Evolutionary conservation across 164 flowering plant genomes (phyloP), one percentile per base, ranked within the genome.

Genomic region (Chimonanthus praecox): DNA sequence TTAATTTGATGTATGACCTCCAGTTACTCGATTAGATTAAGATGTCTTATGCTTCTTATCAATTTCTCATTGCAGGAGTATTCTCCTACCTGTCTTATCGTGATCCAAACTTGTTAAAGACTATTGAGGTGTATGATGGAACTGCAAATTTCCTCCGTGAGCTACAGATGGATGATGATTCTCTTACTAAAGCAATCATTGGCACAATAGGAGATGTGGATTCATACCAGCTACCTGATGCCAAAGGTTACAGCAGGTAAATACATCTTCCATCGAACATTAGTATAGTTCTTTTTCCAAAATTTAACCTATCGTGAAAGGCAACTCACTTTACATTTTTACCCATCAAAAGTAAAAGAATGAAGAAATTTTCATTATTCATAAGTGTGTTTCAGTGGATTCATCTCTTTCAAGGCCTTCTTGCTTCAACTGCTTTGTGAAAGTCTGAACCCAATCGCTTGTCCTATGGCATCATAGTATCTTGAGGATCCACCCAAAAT

Each of bases 161-260:
- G 69, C 78, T 96, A 74, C 93, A 92, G 67, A 83, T 96, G 89
- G 99, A 94, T 80, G 82, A 87, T 74, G 98, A 92, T 72, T 79
- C 92, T 70, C 95, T 96, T 64, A 85, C 96, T 7, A 96, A 96
- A 84, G 93, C 99, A 80, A 96, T 96, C 54, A 94, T 96, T 78
- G 98, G 99, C 73, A 94, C 99, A 70, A 91, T 96, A 77, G 98
- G 99, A 46, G 98, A 94, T 83, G 97, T 96, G 48, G 98, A 96
- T 81, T 68, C 97, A 33, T 94, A 94, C 80, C 99, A 96, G 77
- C 86, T 96, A 49, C 99, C 99, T 69, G 99, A 96, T 87, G 95
- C 99, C 70, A 96, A 96, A 82, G 99, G 99, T 76, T 96, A 94
- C 74, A 94, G 92, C 68, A 92, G 99, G 98, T 90, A 84, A 70